A percentile compares a stretch with the other conserved stretches of the same genome.
These are phyloP conservation scores for Anacardium occidentale DNA, from an alignment of 345 rosid species.

Conservation along the genomic window DNA sequence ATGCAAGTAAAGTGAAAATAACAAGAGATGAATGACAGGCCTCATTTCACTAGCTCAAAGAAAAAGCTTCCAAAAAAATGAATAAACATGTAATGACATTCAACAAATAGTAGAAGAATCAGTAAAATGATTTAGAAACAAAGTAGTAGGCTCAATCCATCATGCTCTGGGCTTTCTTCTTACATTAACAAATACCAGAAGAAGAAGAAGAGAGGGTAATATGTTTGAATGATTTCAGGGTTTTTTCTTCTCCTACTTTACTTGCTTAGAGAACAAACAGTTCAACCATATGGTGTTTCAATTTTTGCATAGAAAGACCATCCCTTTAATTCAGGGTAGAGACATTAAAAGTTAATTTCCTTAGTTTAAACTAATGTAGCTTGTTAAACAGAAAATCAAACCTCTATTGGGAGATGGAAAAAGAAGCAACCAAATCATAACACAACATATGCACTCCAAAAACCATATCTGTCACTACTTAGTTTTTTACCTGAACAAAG, in stretches of 20 bases:
- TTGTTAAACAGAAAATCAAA: not conserved
- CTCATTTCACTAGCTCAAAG: not conserved
- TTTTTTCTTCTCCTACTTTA: too few relatives aligned
- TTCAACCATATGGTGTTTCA: too few relatives aligned
- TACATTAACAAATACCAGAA: too few relatives aligned
- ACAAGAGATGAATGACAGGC: not conserved
- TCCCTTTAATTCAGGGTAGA: not conserved
- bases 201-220: too few relatives aligned
- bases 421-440: not conserved
- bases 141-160: not conserved
- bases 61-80: not conserved
- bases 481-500: slow-evolving; percentile 75
- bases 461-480: not conserved
- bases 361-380: not conserved
- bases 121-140: not conserved
- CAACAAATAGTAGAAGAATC: not conserved
- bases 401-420: not conserved
- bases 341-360: not conserved
- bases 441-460: not conserved
- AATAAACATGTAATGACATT: not conserved
- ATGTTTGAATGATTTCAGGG: too few relatives aligned
- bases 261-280: not conserved
- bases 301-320: too few relatives aligned
- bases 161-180: not conserved
- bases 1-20: slow-evolving; percentile 1